Base-by-base conservation (phyloP, 2,329 filamentous ascomycete species). In the Kalmusia sp. region DNA sequence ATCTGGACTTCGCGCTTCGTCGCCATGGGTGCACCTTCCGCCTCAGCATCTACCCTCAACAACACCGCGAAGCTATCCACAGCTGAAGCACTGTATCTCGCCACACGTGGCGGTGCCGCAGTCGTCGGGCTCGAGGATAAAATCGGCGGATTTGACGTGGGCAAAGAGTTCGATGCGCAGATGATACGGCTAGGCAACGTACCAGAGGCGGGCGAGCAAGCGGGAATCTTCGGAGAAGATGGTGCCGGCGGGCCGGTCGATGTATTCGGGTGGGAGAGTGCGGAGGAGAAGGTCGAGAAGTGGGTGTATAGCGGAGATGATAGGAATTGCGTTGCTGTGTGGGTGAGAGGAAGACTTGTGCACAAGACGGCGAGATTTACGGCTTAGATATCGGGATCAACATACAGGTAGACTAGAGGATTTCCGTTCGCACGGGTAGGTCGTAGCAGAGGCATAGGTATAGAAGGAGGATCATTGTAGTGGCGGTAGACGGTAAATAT, bases 281-380 rank as follows among this genome's bases (percentile, higher is more conserved):
- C 90, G 91, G 85, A 89, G 33, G 91, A 98, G 67, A 85, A 81
- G 67, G 77, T 98, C 9, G 90, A 91, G 47, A 99, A 99, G 80
- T 99, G 95, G 95, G 80, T 98, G 56, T 99, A 90, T 76, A 90
- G 86, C 61, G 95, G 95, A 0, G 93, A 98, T 78, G 95, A 98
- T 76, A 82, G 93, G 62, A 98, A 98, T 73, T 93, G 92, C 2
- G 83, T 82, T 64, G 87, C 83, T 62, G 95, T 99, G 4, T 99
- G 93, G 93, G 92, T 98, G 1, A 87, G 83, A 70, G 95, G 95
- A 2, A 78, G 86, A 58, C 74, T 96, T 72, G 95, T 97, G 41
- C 92, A 96, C 77, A 44, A 15, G 39, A 72, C 64, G 4, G 43
- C 24, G 35, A 51, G 53, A 38, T 69, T 49, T 38, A 17, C 39